Conservation (phyloP, 2,329 filamentous ascomycete species). For the Xylariomycetidae sp. region DNA sequence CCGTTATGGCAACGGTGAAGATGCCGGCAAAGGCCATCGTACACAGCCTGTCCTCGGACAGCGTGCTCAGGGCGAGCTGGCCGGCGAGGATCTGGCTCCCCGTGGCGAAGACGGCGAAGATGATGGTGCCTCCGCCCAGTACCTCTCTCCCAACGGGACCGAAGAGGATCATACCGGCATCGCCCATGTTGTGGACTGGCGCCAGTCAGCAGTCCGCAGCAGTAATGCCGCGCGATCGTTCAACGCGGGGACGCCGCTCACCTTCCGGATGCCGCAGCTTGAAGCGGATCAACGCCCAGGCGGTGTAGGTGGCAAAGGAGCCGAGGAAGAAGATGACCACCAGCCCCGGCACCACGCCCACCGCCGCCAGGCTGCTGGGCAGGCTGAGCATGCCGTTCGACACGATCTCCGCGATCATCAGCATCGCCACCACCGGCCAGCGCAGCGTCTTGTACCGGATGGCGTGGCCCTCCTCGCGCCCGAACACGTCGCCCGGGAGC, state of each 20-base stretch:
- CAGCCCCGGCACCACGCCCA: slow-evolving; percentile 47
- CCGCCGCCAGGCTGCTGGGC: slow-evolving; percentile 43
- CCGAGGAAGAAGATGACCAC: slow-evolving; percentile 45
- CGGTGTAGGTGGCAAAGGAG: slow-evolving; percentile 44
- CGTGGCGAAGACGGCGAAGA: slow-evolving; percentile 45
- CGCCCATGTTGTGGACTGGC: slow-evolving; percentile 50
- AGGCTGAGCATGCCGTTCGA: slow-evolving; percentile 48
- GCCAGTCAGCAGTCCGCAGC: slow-evolving; percentile 14
- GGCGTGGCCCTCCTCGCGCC: slow-evolving; percentile 25
- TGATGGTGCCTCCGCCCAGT: slow-evolving; percentile 41
- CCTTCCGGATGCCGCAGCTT: slow-evolving; percentile 47
- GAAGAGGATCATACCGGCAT: slow-evolving; percentile 48
- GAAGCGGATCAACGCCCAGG: slow-evolving; percentile 43
- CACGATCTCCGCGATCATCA: slow-evolving; percentile 53
- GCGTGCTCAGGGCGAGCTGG: slow-evolving; percentile 40
- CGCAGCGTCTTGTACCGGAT: slow-evolving; percentile 50
- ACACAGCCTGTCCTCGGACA: slow-evolving; percentile 42
- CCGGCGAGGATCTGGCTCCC: slow-evolving; percentile 46
- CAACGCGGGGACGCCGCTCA: slow-evolving; percentile 26
- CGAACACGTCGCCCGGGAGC: slow-evolving; percentile 33
- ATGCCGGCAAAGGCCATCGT: slow-evolving; percentile 44
- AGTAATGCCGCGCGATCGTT: too few relatives aligned
- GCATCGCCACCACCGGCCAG: slow-evolving; percentile 44
- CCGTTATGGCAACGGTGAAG: slow-evolving; percentile 40
- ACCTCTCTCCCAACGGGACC: slow-evolving; percentile 45